phyloP scores from a whole-genome alignment of 768 basidiomycete genomes.

The Suillus discolor region DNA sequence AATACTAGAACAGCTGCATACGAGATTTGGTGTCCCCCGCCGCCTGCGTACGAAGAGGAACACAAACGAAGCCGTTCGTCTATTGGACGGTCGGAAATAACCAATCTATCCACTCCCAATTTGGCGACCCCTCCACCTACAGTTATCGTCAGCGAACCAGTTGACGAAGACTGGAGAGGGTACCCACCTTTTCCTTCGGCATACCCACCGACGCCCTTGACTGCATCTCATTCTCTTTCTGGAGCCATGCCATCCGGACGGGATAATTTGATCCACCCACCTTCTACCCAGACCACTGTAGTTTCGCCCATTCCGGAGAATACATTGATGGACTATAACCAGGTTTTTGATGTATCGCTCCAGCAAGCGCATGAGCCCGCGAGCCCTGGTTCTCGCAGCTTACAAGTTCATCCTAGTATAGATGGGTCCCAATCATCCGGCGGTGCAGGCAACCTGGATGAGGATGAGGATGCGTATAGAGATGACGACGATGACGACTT shows the following conservation, averaged over 20 bases:
- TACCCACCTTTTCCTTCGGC: slow-evolving; percentile 79
- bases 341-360: slow-evolving; percentile 77
- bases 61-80: slow-evolving; percentile 30
- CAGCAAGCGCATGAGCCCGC: slow-evolving; percentile 59
- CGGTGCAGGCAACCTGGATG: slow-evolving; percentile 28
- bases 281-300: slow-evolving; percentile 19
- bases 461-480: slow-evolving; percentile 21
- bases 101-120: slow-evolving; percentile 11
- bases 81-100: slow-evolving; percentile 17
- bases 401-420: slow-evolving; percentile 41
- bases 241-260: slow-evolving; percentile 11
- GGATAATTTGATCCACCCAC: slow-evolving; percentile 9
- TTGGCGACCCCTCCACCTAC: slow-evolving; percentile 4
- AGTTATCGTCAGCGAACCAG: slow-evolving; percentile 27
- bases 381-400: slow-evolving; percentile 57
- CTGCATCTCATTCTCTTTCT: slow-evolving; percentile 38
- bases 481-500: slow-evolving; percentile 62
- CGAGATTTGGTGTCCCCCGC: slow-evolving; percentile 65
- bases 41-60: slow-evolving; percentile 43
- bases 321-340: slow-evolving; percentile 22
- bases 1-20: slow-evolving; percentile 28
- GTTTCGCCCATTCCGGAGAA: slow-evolving; percentile 41
- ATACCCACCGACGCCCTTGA: slow-evolving; percentile 72
- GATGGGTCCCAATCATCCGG: slow-evolving; percentile 18
- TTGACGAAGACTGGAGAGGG: slow-evolving; percentile 68